Conservation (phyloP, 257 asterid species). For the Cruciata laevipes region DNA sequence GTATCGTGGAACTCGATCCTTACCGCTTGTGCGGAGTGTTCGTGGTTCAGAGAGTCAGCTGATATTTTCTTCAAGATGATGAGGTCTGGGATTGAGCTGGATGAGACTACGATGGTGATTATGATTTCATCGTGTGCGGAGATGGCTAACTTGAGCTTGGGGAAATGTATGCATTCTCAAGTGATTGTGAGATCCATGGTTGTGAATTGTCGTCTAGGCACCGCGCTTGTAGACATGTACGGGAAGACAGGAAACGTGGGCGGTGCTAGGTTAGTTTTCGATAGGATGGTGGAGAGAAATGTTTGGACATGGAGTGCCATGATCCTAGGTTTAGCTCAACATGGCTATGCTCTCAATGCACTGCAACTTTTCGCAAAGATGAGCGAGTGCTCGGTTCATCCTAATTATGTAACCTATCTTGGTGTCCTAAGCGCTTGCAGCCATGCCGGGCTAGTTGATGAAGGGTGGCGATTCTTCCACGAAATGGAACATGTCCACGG, state of each 20-base stretch:
- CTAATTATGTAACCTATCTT: slow-evolving; percentile 64
- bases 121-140: slow-evolving; percentile 57
- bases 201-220: slow-evolving; percentile 54
- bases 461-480: slow-evolving; percentile 37
- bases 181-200: slow-evolving; percentile 45
- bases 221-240: slow-evolving; percentile 78
- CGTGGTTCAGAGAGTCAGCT: slow-evolving; percentile 39
- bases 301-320: slow-evolving; percentile 87
- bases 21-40: slow-evolving; percentile 41
- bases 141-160: slow-evolving; percentile 54
- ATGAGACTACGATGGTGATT: slow-evolving; percentile 69
- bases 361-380: slow-evolving; percentile 41
- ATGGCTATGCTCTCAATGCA: slow-evolving; percentile 50
- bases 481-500: slow-evolving; percentile 48
- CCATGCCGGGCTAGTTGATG: slow-evolving; percentile 59
- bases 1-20: slow-evolving; percentile 78
- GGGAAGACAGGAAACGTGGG: slow-evolving; percentile 55
- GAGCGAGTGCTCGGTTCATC: slow-evolving; percentile 32
- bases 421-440: slow-evolving; percentile 84
- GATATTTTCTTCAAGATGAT: slow-evolving; percentile 45
- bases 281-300: slow-evolving; percentile 37
- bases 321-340: slow-evolving; percentile 74
- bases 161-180: slow-evolving; percentile 66
- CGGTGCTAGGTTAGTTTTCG: slow-evolving; percentile 47
- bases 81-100: slow-evolving; percentile 31